These are phyloP conservation scores for Strobilomyces confusus DNA, from an alignment of 768 basidiomycete genomes.

Conservation along the genomic window DNA sequence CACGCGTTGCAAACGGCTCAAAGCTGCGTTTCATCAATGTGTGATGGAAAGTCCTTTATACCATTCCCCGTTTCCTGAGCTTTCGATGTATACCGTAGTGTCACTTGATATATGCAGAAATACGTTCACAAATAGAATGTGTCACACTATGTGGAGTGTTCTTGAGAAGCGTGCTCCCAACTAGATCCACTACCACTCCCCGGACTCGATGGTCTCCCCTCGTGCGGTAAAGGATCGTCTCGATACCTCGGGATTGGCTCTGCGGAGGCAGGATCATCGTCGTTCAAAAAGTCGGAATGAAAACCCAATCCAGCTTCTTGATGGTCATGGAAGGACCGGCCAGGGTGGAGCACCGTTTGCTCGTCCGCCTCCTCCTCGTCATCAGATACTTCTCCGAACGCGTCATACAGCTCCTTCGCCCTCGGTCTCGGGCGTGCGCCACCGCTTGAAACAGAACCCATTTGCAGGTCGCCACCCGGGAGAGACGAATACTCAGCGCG, in stretches of 20 bases:
- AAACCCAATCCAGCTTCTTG: constrained; percentile 46
- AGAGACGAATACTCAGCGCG: constrained; percentile 54
- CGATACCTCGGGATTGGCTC: constrained; percentile 35
- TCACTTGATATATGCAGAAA: constrained; percentile 18
- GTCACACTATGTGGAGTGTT: constrained; percentile 21
- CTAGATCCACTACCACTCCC: constrained; percentile 51
- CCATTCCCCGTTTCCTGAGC: background rate
- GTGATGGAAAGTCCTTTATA: constrained; percentile 3
- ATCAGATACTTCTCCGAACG: constrained; percentile 88
- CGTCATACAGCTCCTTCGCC: constrained; percentile 92
- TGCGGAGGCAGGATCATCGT: constrained; percentile 53
- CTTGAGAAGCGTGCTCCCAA: constrained; percentile 67
- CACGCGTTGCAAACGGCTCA: constrained; percentile 77
- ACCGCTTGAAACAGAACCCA: constrained; percentile 60
- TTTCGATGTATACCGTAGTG: constrained; percentile 15
- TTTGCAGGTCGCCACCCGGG: constrained; percentile 66
- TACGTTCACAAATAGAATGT: constrained; percentile 20
- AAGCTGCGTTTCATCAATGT: constrained; percentile 66
- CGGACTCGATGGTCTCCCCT: constrained; percentile 27
- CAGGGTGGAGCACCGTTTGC: constrained; percentile 53
- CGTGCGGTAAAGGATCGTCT: constrained; percentile 48
- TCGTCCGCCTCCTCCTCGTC: constrained; percentile 73
- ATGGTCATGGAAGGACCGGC: constrained; percentile 31
- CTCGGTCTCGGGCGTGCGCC: constrained; percentile 38
- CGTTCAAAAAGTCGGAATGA: constrained; percentile 81